Conservation (phyloP, 2,329 filamentous ascomycete genomes). For the Pestalotiopsis sp. region DNA sequence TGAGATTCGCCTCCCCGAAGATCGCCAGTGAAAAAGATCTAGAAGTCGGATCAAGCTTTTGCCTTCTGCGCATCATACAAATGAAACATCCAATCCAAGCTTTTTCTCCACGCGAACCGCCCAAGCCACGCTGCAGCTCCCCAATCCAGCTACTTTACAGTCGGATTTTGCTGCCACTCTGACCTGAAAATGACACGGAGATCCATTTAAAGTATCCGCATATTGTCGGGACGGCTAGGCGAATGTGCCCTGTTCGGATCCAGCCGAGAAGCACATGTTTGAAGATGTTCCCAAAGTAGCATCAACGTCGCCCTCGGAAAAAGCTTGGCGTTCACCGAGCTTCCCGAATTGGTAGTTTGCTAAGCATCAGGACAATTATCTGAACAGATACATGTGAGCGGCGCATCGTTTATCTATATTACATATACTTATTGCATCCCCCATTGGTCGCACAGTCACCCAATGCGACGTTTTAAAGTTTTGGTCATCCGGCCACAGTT, state of each 20-base stretch:
- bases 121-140: too few species aligned
- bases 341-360: not conserved
- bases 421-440: not conserved
- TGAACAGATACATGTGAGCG: not conserved
- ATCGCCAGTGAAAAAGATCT: not conserved
- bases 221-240: not conserved
- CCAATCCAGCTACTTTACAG: too few species aligned
- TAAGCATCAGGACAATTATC: not conserved
- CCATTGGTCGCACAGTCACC: not conserved
- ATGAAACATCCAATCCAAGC: too few species aligned
- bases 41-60: not conserved
- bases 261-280: not conserved
- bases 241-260: not conserved
- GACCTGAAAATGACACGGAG: too few species aligned
- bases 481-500: not conserved
- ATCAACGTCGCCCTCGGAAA: not conserved
- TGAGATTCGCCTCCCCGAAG: not conserved
- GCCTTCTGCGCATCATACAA: too few species aligned
- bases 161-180: too few species aligned
- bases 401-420: not conserved
- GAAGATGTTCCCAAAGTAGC: too few species aligned
- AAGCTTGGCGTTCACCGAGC: not conserved
- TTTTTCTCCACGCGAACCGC: too few species aligned
- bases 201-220: too few species aligned
- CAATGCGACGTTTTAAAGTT: not conserved